Evolutionary conservation across 331 rosid genomes (phyloP).

Genomic region (Spiraea crenata): DNA sequence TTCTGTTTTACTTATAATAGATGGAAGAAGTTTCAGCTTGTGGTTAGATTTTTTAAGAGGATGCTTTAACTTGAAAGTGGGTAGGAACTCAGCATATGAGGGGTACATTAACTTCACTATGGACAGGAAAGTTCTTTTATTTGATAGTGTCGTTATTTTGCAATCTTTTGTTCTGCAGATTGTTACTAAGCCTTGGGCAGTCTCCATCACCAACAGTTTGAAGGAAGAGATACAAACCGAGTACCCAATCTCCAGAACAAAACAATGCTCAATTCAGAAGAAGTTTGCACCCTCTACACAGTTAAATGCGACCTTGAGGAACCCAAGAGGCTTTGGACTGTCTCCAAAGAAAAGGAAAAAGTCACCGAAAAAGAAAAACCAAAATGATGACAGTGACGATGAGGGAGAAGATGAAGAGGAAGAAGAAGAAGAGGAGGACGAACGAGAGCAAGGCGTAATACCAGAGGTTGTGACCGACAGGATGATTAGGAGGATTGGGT

Average conservation of each 20-base stretch:
- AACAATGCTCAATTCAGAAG: conserved; percentile 12
- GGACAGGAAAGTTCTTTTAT: too few relatives aligned
- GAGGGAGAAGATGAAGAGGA: conserved; percentile 28
- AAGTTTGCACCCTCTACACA: conserved; percentile 31
- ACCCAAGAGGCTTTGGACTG: conserved; percentile 74
- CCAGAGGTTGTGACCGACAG: conserved; percentile 93
- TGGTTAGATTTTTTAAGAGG: too few relatives aligned
- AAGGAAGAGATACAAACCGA: conserved; percentile 16
- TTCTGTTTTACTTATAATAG: neutral
- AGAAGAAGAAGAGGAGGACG: conserved; percentile 34
- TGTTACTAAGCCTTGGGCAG: conserved; percentile 22
- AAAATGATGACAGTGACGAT: neutral
- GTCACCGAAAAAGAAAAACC: conserved; percentile 23
- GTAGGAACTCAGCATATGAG: too few relatives aligned
- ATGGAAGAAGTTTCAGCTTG: neutral
- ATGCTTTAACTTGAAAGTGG: too few relatives aligned
- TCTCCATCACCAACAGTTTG: conserved; percentile 23
- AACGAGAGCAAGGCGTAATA: conserved; percentile 54
- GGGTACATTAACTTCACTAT: too few relatives aligned
- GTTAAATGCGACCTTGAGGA: conserved; percentile 48
- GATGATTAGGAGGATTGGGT: conserved; percentile 77
- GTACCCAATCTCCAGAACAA: conserved; percentile 30
- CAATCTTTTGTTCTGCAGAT: conserved; percentile 28
- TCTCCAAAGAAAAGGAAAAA: conserved; percentile 51
- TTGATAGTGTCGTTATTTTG: too few relatives aligned